Percentiles rank a stretch among this genome's conserved stretches.
Conservation (phyloP, 108 stramenopile species). For the Phaeodactylum tricornutum region DNA sequence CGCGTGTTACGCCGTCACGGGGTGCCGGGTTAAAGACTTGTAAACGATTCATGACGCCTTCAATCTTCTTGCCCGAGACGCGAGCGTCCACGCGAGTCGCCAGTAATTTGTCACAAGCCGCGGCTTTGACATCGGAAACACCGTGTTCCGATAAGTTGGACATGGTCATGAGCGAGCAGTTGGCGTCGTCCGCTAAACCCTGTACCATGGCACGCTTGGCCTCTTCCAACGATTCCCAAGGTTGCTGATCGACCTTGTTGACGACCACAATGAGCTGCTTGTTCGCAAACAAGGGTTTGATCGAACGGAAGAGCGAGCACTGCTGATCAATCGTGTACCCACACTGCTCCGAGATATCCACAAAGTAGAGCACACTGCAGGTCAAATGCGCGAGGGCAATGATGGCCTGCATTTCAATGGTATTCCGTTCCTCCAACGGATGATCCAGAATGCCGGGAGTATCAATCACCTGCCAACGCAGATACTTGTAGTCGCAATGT, state of each 20-base stretch:
- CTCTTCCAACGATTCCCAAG: conserved; percentile 78
- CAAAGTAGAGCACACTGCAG: conserved; percentile 95
- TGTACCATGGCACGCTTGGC: conserved; percentile 70
- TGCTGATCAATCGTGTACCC: conserved; percentile 97
- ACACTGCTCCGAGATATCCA: conserved; percentile 98
- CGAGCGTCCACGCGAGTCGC: conserved; percentile 86
- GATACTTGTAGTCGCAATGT: conserved; percentile 96
- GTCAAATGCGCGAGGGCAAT: conserved; percentile 98
- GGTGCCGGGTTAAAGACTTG: conserved; percentile 91
- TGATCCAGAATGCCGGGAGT: conserved; percentile 98
- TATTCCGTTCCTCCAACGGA: conserved; percentile 94
- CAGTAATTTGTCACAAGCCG: conserved; percentile 93
- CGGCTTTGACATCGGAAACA: conserved; percentile 82
- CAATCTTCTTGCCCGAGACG: conserved; percentile 85
- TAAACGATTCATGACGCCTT: conserved; percentile 92
- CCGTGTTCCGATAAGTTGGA: conserved; percentile 91
- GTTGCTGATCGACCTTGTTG: conserved; percentile 94
- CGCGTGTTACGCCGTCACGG: conserved; percentile 81
- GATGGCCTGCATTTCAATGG: conserved; percentile 99
- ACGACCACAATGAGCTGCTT: conserved; percentile 95
- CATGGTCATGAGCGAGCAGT: conserved; percentile 87
- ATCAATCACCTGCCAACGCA: conserved; percentile 99
- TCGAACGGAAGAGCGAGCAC: conserved; percentile 85
- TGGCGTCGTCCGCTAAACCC: conserved; percentile 43
- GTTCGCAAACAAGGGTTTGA: conserved; percentile 96